Conservation (phyloP, 306 rosid species). For the Quercus aquifolioides region DNA sequence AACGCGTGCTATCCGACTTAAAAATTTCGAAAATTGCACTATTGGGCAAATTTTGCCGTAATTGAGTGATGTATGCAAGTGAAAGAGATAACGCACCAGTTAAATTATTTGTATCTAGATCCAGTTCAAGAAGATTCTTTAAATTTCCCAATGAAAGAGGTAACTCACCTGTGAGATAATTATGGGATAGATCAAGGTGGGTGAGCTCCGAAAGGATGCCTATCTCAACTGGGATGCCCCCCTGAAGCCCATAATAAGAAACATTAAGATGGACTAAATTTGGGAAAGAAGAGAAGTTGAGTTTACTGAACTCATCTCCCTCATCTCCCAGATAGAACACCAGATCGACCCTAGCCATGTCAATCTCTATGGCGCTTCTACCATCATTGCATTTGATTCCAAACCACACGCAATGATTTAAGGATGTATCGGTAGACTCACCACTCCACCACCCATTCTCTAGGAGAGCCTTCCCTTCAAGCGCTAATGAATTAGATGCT, state of each 20-base stretch:
- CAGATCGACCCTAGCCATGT: background rate
- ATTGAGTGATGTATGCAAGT: background rate
- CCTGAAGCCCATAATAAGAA: background rate
- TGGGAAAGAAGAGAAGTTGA: background rate
- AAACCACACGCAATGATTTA: background rate
- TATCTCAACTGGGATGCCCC: background rate
- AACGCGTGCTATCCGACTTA: no score
- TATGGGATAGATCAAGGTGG: constrained; percentile 1
- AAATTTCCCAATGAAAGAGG: background rate
- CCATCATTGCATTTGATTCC: background rate
- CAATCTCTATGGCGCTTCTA: background rate
- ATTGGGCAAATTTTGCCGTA: no score
- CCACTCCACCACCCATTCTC: background rate
- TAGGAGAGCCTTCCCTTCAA: background rate
- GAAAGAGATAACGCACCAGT: background rate
- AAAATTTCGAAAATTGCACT: no score
- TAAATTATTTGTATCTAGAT: no score
- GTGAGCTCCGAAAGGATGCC: background rate
- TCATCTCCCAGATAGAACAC: background rate
- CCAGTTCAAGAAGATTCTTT: no score
- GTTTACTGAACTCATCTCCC: background rate
- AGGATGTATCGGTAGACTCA: background rate
- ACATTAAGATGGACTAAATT: background rate
- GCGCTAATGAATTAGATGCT: background rate
- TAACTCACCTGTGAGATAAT: background rate